Conservation (phyloP, 1,139 yeast genomes). For the Yamadazyma triangularis region DNA sequence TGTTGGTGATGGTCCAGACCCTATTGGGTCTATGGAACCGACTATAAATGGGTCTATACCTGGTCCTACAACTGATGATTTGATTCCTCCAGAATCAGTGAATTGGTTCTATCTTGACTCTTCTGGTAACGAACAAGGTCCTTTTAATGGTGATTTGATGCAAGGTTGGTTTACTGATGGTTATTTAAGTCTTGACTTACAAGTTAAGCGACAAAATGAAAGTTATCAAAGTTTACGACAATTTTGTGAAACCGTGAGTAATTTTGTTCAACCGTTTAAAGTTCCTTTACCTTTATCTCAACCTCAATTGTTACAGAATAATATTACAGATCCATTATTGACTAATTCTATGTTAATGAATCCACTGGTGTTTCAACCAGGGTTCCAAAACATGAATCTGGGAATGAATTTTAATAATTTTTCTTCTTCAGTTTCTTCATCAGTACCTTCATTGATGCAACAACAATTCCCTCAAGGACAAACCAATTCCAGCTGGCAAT, state of each 20-base stretch:
- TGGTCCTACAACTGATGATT: too few species aligned
- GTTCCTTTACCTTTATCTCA: constrained; percentile 52
- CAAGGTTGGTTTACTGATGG: constrained; percentile 71
- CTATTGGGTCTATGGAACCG: too few species aligned
- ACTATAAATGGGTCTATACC: too few species aligned
- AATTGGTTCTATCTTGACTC: constrained; percentile 76
- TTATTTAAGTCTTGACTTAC: constrained; percentile 54
- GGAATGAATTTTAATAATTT: too few species aligned
- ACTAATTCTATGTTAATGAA: too few species aligned
- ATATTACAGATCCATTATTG: too few species aligned
- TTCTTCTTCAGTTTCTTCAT: too few species aligned
- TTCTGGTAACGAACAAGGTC: constrained; percentile 71
- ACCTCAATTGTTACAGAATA: too few species aligned
- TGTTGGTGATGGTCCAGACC: too few species aligned
- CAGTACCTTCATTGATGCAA: constrained; percentile 29
- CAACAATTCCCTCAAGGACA: constrained; percentile 32
- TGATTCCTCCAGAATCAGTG: constrained; percentile 32
- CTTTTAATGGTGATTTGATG: constrained; percentile 72
- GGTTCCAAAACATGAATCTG: too few species aligned
- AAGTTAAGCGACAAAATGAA: constrained; percentile 54
- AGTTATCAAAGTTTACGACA: constrained; percentile 39
- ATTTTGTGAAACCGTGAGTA: constrained; percentile 44
- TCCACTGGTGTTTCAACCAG: too few species aligned
- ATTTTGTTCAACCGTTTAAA: constrained; percentile 56
- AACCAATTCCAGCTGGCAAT: too few species aligned